Evolutionary conservation across 2,329 filamentous ascomycete species (phyloP), one percentile per base, ranked within the genome.

Genomic region (Arthrobotrys pseudoclavata): DNA sequence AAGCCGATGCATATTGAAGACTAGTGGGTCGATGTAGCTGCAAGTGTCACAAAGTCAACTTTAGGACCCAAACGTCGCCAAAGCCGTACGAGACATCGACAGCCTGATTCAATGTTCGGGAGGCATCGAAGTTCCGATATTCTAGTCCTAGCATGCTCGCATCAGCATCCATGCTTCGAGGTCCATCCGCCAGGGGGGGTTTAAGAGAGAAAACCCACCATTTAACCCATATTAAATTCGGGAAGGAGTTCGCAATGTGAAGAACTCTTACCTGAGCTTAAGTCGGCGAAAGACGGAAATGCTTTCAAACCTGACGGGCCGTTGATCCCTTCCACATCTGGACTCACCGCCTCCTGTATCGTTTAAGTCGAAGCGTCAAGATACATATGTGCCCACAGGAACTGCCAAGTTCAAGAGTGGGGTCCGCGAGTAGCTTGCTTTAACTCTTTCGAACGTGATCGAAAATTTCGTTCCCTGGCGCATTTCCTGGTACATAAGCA

Each of bases 221-320:
- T 60, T 53, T 48, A 18, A 47, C 47, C 47, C 55, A 31, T 71
- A 24, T 71, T 64, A 42, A 55, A 10, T 64, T 40, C 55, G 45
- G 37, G 40, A 57, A 20, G 69, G 53, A 47, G 53, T 62, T 74
- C 69, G 55, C 55, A 61, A 45, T 63, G 29, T 76, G 37, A 52
- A 68, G 31, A 61, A 53, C 37, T 47, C 29, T 24, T 66, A 22
- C 42, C 40, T 13, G 37, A 57, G 31, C 40, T 20, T 60, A 34
- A 76, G 62, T 77, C 74, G 67, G 74, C 67, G 67, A 77, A 77
- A 77, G 52, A 71, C 74, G 74, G 74, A 55, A 53, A 77, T 57
- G 50, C 40, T 37, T 42, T n/a, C 40, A 52, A 64, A 66, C 48
- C 55, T 61, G 34, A 68, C 6, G 34, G 60, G 40, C n/a, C 31